Conservation (phyloP, 2,329 filamentous ascomycete species). For the Pestalotiopsis sp. region DNA sequence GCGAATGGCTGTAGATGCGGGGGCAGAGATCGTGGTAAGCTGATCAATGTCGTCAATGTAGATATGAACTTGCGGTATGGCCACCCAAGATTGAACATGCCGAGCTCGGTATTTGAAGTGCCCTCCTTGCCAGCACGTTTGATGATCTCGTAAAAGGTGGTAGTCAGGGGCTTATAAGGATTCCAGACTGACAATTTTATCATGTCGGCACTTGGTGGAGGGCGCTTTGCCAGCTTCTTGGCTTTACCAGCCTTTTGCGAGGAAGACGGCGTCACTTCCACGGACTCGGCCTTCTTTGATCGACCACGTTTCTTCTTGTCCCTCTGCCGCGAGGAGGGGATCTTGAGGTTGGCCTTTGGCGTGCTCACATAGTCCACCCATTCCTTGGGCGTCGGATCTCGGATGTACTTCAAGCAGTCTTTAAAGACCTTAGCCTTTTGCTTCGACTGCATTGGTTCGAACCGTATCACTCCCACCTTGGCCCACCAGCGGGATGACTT, state of each 20-base stretch:
- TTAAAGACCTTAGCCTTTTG: slow-evolving; percentile 55
- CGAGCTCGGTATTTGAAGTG: slow-evolving; percentile 34
- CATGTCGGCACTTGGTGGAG: slow-evolving; percentile 16
- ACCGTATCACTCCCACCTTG: slow-evolving; percentile 56
- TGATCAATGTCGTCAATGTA: slow-evolving; percentile 34
- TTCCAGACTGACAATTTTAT: slow-evolving; percentile 28
- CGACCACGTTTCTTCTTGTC: slow-evolving; percentile 26
- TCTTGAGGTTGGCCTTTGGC: slow-evolving; percentile 39
- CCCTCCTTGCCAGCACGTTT: slow-evolving; percentile 31
- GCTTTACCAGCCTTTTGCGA: slow-evolving; percentile 12
- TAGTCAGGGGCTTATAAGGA: slow-evolving; percentile 35
- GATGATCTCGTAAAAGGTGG: slow-evolving; percentile 36
- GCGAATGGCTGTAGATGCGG: slow-evolving; percentile 41
- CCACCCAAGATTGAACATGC: slow-evolving; percentile 31
- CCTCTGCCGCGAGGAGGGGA: slow-evolving; percentile 30
- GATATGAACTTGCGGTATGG: slow-evolving; percentile 35
- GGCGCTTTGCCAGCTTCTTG: not conserved
- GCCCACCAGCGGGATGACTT: slow-evolving; percentile 62
- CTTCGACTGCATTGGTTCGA: slow-evolving; percentile 57
- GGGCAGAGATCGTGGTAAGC: slow-evolving; percentile 40
- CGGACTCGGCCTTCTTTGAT: slow-evolving; percentile 25
- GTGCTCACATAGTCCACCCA: slow-evolving; percentile 59
- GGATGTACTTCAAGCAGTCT: slow-evolving; percentile 62
- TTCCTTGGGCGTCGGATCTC: slow-evolving; percentile 58
- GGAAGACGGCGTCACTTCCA: slow-evolving; percentile 17